Evolutionary conservation across 257 asterid genomes (phyloP).

Genomic region (Primulina eburnea): DNA sequence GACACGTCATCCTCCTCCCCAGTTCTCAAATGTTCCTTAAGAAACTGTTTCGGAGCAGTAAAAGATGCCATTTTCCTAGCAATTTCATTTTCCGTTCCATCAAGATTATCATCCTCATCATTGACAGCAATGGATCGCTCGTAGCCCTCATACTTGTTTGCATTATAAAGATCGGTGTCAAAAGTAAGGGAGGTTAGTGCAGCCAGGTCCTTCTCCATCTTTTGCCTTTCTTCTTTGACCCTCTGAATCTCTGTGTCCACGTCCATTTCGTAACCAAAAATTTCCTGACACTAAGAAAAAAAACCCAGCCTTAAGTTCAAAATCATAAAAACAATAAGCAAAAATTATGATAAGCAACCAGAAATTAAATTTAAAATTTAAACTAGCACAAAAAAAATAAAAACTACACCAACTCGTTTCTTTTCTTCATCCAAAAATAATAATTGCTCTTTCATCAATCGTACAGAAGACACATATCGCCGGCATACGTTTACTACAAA

Average conservation of each 20-base stretch:
- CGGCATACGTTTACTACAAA: background rate
- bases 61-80: constrained; percentile 51
- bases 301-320: background rate
- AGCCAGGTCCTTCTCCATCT: constrained; percentile 88
- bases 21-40: constrained; percentile 41
- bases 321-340: background rate
- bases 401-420: background rate
- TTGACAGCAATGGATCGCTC: constrained; percentile 75
- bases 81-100: constrained; percentile 63
- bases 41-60: constrained; percentile 44
- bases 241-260: constrained; percentile 24
- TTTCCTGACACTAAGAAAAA: background rate
- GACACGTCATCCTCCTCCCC: constrained; percentile 64
- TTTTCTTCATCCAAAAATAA: background rate
- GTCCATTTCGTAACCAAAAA: constrained; percentile 32
- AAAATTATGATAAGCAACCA: background rate
- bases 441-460: background rate
- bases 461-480: background rate
- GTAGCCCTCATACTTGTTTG: constrained; percentile 70
- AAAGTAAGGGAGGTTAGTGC: constrained; percentile 43
- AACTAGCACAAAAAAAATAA: background rate
- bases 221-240: constrained; percentile 65
- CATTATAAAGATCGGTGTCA: constrained; percentile 41
- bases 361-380: too few species aligned
- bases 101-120: constrained; percentile 64